Evolutionary conservation across 495 filamentous ascomycete species (phyloP).

Genomic region (Aspergillus panamensis): DNA sequence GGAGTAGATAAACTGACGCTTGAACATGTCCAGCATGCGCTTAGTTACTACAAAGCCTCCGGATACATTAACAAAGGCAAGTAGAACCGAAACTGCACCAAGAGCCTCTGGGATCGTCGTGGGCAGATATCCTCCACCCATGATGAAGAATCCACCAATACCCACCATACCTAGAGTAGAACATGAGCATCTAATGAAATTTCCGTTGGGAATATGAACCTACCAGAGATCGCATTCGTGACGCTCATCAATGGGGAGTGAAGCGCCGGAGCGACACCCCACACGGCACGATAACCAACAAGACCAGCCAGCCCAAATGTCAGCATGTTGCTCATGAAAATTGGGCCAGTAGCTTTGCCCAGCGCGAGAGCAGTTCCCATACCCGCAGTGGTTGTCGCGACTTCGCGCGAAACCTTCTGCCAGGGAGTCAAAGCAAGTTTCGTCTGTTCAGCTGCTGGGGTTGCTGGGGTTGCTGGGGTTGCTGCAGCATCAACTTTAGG

Average conservation of each 20-base stretch:
- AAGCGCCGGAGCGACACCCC: conserved; percentile 71
- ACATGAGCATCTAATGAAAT: conserved; percentile 2
- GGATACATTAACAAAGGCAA: conserved; percentile 78
- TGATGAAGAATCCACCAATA: conserved; percentile 75
- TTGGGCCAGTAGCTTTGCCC: conserved; percentile 69
- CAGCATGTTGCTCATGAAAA: conserved; percentile 80
- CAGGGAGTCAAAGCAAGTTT: conserved; percentile 67
- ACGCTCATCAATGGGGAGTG: conserved; percentile 84
- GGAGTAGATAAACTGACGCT: conserved; percentile 40
- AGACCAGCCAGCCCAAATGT: conserved; percentile 74
- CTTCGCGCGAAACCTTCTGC: conserved; percentile 70
- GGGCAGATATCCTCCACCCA: conserved; percentile 70
- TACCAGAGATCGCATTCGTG: conserved; percentile 78
- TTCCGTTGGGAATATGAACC: neutral
- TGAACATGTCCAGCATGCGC: conserved; percentile 91
- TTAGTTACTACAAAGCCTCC: conserved; percentile 83
- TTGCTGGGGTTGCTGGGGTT: conserved; percentile 34
- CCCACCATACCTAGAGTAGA: conserved; percentile 62
- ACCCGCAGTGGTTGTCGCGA: conserved; percentile 62
- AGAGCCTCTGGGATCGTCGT: conserved; percentile 71
- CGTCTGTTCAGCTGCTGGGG: conserved; percentile 50
- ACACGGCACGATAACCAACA: conserved; percentile 77
- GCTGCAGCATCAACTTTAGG: conserved; percentile 49
- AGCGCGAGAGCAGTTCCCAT: conserved; percentile 69
- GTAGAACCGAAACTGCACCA: conserved; percentile 70